phyloP scores from a whole-genome alignment of 108 stramenopile genomes.

The Skeletonema tropicum region DNA sequence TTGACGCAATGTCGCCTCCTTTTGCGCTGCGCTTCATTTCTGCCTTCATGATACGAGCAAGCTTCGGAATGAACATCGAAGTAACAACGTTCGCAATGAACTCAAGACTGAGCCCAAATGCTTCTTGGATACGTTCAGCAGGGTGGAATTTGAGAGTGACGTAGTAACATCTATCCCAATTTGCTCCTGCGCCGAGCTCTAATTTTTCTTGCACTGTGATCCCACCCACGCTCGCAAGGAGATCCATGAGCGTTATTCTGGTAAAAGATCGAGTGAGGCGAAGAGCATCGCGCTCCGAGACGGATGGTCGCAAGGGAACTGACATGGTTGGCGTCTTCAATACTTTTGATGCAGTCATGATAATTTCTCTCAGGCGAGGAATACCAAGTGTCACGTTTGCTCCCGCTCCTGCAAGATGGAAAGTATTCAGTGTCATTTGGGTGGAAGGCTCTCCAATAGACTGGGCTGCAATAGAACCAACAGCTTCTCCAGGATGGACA shows the following conservation, averaged over 20 bases:
- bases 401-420: constrained; percentile 99
- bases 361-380: constrained; percentile 98
- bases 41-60: constrained; percentile 79
- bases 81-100: constrained; percentile 83
- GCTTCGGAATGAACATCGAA: constrained; percentile 70
- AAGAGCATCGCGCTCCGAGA: constrained; percentile 65
- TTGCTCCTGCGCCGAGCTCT: constrained; percentile 60
- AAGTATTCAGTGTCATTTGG: constrained; percentile 99
- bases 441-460: constrained; percentile 98
- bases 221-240: constrained; percentile 81
- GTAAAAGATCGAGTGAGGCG: constrained; percentile 79
- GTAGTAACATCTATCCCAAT: constrained; percentile 83
- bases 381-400: constrained; percentile 99
- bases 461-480: constrained; percentile 98
- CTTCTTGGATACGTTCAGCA: constrained; percentile 81
- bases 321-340: constrained; percentile 98
- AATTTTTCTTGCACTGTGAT: constrained; percentile 76
- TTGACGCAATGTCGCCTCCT: constrained; percentile 49
- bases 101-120: constrained; percentile 88
- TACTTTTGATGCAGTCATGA: constrained; percentile 97
- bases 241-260: constrained; percentile 84
- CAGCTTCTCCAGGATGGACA: constrained; percentile 98
- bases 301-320: constrained; percentile 73
- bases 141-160: constrained; percentile 87
- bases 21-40: constrained; percentile 75